A percentile compares a stretch with the other conserved stretches of the same genome.
phyloP scores from a whole-genome alignment of 2,329 filamentous ascomycete genomes.

The Pseudogymnoascus sp. region DNA sequence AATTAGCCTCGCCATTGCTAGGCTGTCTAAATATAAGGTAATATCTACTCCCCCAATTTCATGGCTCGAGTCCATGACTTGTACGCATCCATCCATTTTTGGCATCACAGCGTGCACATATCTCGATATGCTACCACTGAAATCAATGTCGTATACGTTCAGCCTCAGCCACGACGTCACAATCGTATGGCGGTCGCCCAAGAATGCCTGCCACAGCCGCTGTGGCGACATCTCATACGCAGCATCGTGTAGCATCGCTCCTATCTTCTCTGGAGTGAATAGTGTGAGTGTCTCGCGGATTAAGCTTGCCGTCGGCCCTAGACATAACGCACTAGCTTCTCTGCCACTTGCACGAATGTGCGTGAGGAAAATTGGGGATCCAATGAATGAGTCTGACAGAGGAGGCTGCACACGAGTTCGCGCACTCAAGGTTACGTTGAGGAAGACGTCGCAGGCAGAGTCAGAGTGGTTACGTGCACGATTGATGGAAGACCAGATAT shows the following conservation, averaged over 20 bases:
- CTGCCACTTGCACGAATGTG: conserved; percentile 27
- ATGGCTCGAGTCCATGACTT: conserved; percentile 32
- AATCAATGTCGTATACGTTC: conserved; percentile 36
- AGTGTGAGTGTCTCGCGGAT: conserved; percentile 32
- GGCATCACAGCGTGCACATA: conserved; percentile 39
- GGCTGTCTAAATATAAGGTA: conserved; percentile 28
- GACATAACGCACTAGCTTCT: not conserved
- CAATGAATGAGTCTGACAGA: conserved; percentile 35
- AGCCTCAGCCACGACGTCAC: conserved; percentile 39
- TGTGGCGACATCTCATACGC: conserved; percentile 39
- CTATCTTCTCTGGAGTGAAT: conserved; percentile 34
- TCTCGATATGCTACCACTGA: conserved; percentile 22
- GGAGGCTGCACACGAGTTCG: conserved; percentile 34
- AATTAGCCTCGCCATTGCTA: conserved; percentile 23
- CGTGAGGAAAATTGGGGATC: conserved; percentile 38
- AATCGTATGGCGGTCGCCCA: conserved; percentile 36
- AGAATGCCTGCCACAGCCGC: conserved; percentile 41
- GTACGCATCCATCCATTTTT: conserved; percentile 35
- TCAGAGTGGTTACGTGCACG: conserved; percentile 30
- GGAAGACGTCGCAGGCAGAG: conserved; percentile 28
- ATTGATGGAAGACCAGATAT: conserved; percentile 40
- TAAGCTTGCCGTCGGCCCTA: conserved; percentile 19
- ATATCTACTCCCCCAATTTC: conserved; percentile 28
- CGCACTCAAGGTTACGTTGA: conserved; percentile 36
- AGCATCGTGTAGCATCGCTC: conserved; percentile 36